A percentile compares a stretch with the other conserved stretches of the same genome.
phyloP scores from a whole-genome alignment of 495 filamentous ascomycete genomes.

The Aspergillus indologenus region DNA sequence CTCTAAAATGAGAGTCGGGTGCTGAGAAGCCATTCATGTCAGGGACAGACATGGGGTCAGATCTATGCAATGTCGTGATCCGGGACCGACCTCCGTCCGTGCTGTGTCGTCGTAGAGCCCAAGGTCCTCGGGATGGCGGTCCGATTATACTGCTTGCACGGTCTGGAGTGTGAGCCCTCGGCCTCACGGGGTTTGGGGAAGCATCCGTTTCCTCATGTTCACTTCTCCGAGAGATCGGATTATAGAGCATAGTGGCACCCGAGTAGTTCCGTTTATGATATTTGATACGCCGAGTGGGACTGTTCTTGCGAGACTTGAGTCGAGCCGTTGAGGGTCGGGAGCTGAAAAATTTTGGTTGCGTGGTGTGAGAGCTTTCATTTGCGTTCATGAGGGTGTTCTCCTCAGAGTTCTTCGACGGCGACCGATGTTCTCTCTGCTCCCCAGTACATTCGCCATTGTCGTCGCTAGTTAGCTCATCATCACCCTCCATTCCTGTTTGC shows the following conservation, averaged over 20 bases:
- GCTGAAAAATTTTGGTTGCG: constrained; percentile 42
- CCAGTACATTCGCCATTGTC: constrained; percentile 57
- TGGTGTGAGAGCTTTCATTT: constrained; percentile 24
- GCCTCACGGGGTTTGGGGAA: constrained; percentile 27
- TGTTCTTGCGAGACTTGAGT: constrained; percentile 36
- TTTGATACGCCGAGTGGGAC: constrained; percentile 34
- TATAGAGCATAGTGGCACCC: constrained; percentile 73
- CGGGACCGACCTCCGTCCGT: constrained; percentile 22
- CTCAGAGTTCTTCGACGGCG: constrained; percentile 32
- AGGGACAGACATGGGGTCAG: constrained; percentile 51
- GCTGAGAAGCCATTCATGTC: constrained; percentile 45
- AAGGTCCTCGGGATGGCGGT: constrained; percentile 27
- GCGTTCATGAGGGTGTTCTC: constrained; percentile 5
- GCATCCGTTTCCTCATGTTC: constrained; percentile 47
- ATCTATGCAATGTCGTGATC: constrained; percentile 52
- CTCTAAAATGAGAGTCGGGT: constrained; percentile 29
- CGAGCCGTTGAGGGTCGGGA: constrained; percentile 45
- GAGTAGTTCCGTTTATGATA: constrained; percentile 60
- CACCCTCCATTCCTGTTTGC: constrained; percentile 77
- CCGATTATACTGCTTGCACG: constrained; percentile 16
- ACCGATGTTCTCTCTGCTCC: constrained; percentile 20
- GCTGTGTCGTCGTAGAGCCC: constrained; percentile 28
- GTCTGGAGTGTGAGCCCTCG: constrained; percentile 25
- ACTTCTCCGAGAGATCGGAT: constrained; percentile 40
- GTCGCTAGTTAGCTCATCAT: constrained; percentile 85